Percentiles rank a stretch among this genome's conserved stretches.
These are phyloP conservation scores for Mortierella sp. DNA, from an alignment of 371 early-diverging fungal species.

Conservation along the genomic window DNA sequence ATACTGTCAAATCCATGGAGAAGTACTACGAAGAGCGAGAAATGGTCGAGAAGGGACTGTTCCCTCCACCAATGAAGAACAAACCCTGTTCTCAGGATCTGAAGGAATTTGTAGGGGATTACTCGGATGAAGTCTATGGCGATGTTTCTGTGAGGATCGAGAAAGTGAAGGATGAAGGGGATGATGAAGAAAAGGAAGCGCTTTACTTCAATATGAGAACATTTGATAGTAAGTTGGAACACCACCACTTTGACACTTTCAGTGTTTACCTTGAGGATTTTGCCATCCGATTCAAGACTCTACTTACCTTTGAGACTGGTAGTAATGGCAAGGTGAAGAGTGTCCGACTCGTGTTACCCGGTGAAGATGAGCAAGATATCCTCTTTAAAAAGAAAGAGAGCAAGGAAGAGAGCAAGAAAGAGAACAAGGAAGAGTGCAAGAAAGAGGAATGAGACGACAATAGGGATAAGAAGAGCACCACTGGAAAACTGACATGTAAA, in stretches of 20 bases:
- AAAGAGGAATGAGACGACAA: too few relatives aligned
- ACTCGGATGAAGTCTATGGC: constrained; percentile 14
- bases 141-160: constrained; percentile 4
- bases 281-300: neutral
- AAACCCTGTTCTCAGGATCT: constrained; percentile 10
- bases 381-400: too few relatives aligned
- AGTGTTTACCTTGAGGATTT: neutral
- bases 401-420: too few relatives aligned
- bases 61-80: constrained; percentile 15
- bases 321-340: constrained; percentile 13
- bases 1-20: neutral
- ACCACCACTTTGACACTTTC: constrained; percentile 38
- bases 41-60: neutral
- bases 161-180: neutral
- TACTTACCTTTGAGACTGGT: constrained; percentile 5
- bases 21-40: neutral
- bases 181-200: too few relatives aligned
- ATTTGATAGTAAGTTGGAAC: constrained; percentile 9
- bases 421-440: too few relatives aligned
- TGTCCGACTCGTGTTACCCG: too few relatives aligned
- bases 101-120: constrained; percentile 10
- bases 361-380: too few relatives aligned
- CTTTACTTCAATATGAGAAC: neutral
- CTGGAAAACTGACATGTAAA: too few relatives aligned
- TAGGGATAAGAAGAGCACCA: too few relatives aligned